These are phyloP conservation scores for Aureobasidium uvarum DNA, from an alignment of 2,329 filamentous ascomycete species.

Conservation along the genomic window DNA sequence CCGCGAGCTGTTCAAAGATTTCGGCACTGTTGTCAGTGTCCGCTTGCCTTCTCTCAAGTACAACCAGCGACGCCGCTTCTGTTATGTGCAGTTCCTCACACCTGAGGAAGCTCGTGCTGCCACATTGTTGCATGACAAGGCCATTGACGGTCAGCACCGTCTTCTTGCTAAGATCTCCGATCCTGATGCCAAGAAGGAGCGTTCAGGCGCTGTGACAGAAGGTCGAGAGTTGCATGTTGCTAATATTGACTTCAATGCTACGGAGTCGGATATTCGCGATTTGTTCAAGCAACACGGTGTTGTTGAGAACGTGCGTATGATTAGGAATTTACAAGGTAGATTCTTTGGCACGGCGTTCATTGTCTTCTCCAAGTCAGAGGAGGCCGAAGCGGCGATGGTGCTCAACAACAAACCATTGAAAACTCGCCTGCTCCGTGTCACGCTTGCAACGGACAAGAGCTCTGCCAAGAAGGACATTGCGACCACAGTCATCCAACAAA, in stretches of 20 bases:
- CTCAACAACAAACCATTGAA: conserved; percentile 39
- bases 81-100: conserved; percentile 86
- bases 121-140: conserved; percentile 67
- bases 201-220: conserved; percentile 78
- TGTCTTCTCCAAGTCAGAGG: conserved; percentile 62
- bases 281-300: conserved; percentile 74
- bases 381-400: conserved; percentile 38
- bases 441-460: conserved; percentile 32
- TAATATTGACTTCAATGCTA: conserved; percentile 79
- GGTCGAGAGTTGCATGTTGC: conserved; percentile 82
- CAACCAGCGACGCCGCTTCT: conserved; percentile 87
- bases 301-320: conserved; percentile 69
- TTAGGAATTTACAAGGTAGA: conserved; percentile 64
- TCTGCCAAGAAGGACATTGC: conserved; percentile 27
- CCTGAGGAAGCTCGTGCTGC: conserved; percentile 65
- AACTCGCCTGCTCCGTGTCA: conserved; percentile 39
- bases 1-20: conserved; percentile 65
- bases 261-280: conserved; percentile 66
- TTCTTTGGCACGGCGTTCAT: conserved; percentile 79
- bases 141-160: conserved; percentile 65
- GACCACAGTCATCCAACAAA: conserved; percentile 27
- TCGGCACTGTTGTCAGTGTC: conserved; percentile 79
- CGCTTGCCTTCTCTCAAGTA: conserved; percentile 89
- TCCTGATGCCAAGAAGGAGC: conserved; percentile 71
- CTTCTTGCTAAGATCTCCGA: conserved; percentile 82